phyloP scores from a whole-genome alignment of 2,329 filamentous ascomycete genomes.

The Seiridium cupressi region DNA sequence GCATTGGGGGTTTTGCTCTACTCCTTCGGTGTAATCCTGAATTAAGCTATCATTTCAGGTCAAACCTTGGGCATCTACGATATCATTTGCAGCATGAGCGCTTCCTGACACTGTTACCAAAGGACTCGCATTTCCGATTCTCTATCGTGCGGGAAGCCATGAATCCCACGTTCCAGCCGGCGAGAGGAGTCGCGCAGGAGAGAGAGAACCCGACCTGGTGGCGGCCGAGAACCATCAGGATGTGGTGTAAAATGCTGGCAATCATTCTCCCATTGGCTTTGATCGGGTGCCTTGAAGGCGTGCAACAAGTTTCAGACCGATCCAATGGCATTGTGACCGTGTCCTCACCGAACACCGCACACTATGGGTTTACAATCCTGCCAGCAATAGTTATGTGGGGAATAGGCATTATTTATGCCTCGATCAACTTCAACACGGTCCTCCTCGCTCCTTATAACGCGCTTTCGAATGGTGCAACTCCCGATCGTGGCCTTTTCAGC shows the following conservation, averaged over 20 bases:
- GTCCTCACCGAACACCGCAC: neutral
- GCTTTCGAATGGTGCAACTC: neutral
- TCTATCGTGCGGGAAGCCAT: neutral
- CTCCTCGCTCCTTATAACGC: conserved; percentile 2
- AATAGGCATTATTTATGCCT: neutral
- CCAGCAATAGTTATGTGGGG: conserved; percentile 1
- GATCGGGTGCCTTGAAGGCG: conserved; percentile 3
- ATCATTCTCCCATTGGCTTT: neutral
- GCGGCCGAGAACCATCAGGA: neutral
- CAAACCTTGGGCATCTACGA: neutral
- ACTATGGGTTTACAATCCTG: neutral
- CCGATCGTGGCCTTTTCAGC: neutral
- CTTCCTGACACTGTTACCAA: neutral
- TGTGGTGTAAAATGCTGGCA: neutral
- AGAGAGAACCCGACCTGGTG: neutral
- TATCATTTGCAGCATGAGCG: neutral
- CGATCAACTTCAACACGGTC: conserved; percentile 1
- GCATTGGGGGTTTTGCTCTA: conserved; percentile 6
- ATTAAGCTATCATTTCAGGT: neutral
- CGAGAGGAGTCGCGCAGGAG: neutral
- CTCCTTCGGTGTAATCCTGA: neutral
- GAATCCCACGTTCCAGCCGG: neutral
- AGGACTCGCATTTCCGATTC: neutral
- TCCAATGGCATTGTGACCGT: neutral
- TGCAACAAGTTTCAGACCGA: neutral